Evolutionary conservation across 2,329 filamentous ascomycete genomes (phyloP), one percentile per base, ranked within the genome.

Genomic region (Chaetomium strumarium): DNA sequence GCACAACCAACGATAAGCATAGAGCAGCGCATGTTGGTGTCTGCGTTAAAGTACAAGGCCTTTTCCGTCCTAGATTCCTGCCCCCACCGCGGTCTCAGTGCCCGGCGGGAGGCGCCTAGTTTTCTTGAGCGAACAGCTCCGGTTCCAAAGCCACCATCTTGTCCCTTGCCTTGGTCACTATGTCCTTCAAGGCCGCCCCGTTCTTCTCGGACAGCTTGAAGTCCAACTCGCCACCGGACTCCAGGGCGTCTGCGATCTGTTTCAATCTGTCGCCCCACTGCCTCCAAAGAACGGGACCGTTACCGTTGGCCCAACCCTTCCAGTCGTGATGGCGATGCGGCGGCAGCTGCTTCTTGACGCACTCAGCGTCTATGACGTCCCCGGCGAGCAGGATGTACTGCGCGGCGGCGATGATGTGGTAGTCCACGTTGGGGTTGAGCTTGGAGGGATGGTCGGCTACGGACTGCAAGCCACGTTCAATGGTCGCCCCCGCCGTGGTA

Each of bases 141-240:
- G 45, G 40, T 11, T 48, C 51, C 10, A 53, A n/a, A 11, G 24
- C 39, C 9, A 39, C 34, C 34, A 53, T 49, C 40, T 46, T 53
- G 41, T 48, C 46, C 31, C 51, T 33, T 10, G 51, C 51, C 16
- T 45, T 49, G 17, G 37, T 36, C 8, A 45, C 33, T 40, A 53
- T 40, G 17, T 40, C 45, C 14, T 13, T 46, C 40, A 49, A 19
- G 2, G 19, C 36, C 12, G 11, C 40, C 34, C 16, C 5, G 41
- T 49, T 49, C 3, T 48, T 29, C 8, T 53, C 45, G 24, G 24
- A 39, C 3, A 49, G 17, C 37, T 7, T 31, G 19, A 53, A 49
- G 16, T 14, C 51, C 1, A 33, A 29, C 12, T 49, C 40, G 8
- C 30, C 16, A 8, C 46, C 34, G 6, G 13, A 12, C 14, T 44